Conservation (phyloP, 2,329 filamentous ascomycete genomes). For the Trichoderma simmonsii region DNA sequence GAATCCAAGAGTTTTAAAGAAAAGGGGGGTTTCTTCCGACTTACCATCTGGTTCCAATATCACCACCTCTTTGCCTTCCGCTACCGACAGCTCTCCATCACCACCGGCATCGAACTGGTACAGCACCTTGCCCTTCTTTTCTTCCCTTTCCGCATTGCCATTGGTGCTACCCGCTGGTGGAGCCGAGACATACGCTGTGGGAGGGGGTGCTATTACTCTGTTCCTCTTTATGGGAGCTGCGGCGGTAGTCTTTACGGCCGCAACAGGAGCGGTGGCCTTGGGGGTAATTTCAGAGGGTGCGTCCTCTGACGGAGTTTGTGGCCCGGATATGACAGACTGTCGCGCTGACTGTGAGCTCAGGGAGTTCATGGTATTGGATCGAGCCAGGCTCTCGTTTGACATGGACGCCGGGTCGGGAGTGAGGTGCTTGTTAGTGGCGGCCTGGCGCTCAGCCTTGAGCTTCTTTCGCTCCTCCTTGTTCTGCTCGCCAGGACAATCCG, state of each 20-base stretch:
- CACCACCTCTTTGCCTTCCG: conserved; percentile 73
- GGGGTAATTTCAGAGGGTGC: conserved; percentile 29
- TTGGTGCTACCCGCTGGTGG: conserved; percentile 53
- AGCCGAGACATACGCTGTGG: conserved; percentile 72
- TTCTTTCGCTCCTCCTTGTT: conserved; percentile 95
- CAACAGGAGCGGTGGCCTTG: conserved; percentile 25
- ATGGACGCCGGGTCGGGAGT: conserved; percentile 42
- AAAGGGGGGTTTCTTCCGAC: conserved; percentile 30
- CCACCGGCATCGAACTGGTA: conserved; percentile 80
- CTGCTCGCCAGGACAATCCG: conserved; percentile 91
- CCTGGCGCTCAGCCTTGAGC: conserved; percentile 81
- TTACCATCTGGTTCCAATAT: conserved; percentile 86
- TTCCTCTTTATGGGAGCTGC: conserved; percentile 49
- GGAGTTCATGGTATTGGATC: conserved; percentile 78
- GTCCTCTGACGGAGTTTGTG: conserved; percentile 50
- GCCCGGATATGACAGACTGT: conserved; percentile 56
- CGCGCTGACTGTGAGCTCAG: conserved; percentile 71
- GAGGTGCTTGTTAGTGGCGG: conserved; percentile 63
- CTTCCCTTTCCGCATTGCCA: conserved; percentile 35
- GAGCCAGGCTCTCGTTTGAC: conserved; percentile 63
- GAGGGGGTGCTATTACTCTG: conserved; percentile 83
- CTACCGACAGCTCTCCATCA: conserved; percentile 75
- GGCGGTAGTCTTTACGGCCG: conserved; percentile 29
- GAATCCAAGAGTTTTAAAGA: not conserved
- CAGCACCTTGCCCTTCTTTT: conserved; percentile 79